phyloP scores from a whole-genome alignment of 1,139 yeast genomes.

The Yamadazyma diddensiae region DNA sequence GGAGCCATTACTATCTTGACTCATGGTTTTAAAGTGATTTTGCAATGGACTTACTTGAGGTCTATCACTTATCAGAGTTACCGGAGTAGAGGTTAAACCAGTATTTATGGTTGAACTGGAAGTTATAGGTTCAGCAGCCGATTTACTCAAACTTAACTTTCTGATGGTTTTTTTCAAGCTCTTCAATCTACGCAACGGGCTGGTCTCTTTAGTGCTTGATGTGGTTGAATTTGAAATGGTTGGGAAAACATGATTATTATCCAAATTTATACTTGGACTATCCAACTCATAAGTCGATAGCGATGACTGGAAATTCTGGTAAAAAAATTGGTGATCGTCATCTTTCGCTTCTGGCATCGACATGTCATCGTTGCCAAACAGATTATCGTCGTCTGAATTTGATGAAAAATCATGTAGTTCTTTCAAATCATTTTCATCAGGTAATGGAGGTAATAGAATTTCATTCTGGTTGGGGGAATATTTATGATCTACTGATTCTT shows the following conservation, averaged over 20 bases:
- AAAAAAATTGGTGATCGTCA: slow-evolving; percentile 9
- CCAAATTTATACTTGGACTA: slow-evolving; percentile 25
- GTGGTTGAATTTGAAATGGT: slow-evolving; percentile 14
- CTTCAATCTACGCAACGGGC: slow-evolving; percentile 39
- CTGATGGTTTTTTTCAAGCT: slow-evolving; percentile 21
- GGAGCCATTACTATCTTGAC: slow-evolving; percentile 18
- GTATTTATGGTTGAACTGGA: slow-evolving; percentile 2
- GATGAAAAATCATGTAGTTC: slow-evolving; percentile 3
- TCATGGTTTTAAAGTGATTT: slow-evolving; percentile 17
- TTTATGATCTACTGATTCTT: slow-evolving; percentile 15
- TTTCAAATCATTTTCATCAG: slow-evolving; percentile 15
- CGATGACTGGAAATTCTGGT: slow-evolving; percentile 15
- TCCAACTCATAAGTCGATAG: slow-evolving; percentile 29
- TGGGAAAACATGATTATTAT: slow-evolving; percentile 21
- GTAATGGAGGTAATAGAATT: slow-evolving; percentile 38
- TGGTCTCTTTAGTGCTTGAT: slow-evolving; percentile 15
- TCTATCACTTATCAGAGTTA: slow-evolving; percentile 10
- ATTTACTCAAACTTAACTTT: slow-evolving; percentile 18
- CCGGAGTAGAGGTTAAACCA: background rate
- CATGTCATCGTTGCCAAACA: slow-evolving; percentile 2
- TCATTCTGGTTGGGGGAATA: slow-evolving; percentile 15
- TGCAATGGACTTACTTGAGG: slow-evolving; percentile 23
- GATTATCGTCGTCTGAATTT: background rate
- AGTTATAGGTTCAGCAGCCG: slow-evolving; percentile 1
- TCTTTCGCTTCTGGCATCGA: background rate